Base-by-base conservation (phyloP, 83 land plant species). In the Picea mariana region DNA sequence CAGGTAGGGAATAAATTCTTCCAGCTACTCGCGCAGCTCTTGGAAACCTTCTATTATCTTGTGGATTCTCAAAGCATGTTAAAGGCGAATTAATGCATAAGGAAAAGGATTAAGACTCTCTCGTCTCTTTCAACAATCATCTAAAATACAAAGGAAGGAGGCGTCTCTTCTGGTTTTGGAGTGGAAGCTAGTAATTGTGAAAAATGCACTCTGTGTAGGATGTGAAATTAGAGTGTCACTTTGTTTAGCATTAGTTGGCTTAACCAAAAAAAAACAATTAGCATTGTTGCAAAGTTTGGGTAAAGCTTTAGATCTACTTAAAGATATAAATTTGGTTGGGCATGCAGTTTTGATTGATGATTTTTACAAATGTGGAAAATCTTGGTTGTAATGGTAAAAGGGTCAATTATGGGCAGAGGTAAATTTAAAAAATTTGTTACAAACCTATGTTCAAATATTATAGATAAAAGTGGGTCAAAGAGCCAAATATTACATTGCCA, bases 181-280 rank as follows among this genome's bases (percentile, higher is more conserved):
- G 40, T 72, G 61, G 80, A 87, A 82, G 80, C 44, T 87, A 60
- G 81, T 69, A 52, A 69, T 15, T 61, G 83, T 78, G 26, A 86
- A 81, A 78, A 88, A 86, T 83, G 88, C 90, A 23, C 47, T 86
- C 15, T 85, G 83, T 58, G 24, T 88, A 66, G 89, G 90, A 44
- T 72, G 88, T 44, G 85, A 88, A 66, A 78, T 88, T 7, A 82
- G 75, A 44, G 88, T 88, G n/a, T 75, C 81, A 78, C 68, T 88
- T 66, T 69, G 75, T 12, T 58, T 82, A 77, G 75, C 85, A 52
- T 26, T 85, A 4, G 27, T 59, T 11, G 85, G 84, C 12, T 27
- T 78, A 42, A 44, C 89, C 47, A 34, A 59, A 52, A 34, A 49
- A 12, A 34, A 69, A 59, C 76, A 86, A 77, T 31, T 86, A 62